Evolutionary conservation across 169 alveolate species (phyloP).

Genomic region (Cryptosporidium meleagridis): DNA sequence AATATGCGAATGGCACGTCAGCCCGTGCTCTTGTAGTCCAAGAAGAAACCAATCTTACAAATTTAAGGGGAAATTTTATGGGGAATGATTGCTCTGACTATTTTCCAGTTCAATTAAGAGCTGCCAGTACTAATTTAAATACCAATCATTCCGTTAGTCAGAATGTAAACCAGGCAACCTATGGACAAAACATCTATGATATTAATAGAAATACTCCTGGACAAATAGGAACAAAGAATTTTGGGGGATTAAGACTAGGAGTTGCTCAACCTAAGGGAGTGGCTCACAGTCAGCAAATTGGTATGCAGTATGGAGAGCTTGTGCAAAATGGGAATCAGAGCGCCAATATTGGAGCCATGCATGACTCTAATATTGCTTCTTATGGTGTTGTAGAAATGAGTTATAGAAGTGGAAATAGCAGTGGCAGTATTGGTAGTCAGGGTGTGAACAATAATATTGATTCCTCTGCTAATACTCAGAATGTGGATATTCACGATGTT

Average conservation of each 20-base stretch:
- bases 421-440: conserved; percentile 2
- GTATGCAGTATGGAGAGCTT: background rate
- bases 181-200: background rate
- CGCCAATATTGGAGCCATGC: background rate
- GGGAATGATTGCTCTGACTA: background rate
- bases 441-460: background rate
- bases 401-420: background rate
- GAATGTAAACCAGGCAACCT: background rate
- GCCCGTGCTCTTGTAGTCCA: background rate
- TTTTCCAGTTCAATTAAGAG: background rate
- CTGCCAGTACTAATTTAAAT: background rate
- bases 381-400: background rate
- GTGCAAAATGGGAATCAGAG: background rate
- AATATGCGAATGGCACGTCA: background rate
- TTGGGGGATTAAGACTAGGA: background rate
- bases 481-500: background rate
- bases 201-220: background rate
- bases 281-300: background rate
- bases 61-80: background rate
- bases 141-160: background rate
- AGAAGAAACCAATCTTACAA: background rate
- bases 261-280: background rate
- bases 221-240: background rate
- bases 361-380: background rate
- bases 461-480: background rate